Percentiles rank a stretch among this genome's conserved stretches.
phyloP scores from a whole-genome alignment of 164 flowering plant genomes.

The Kingdonia uniflora region DNA sequence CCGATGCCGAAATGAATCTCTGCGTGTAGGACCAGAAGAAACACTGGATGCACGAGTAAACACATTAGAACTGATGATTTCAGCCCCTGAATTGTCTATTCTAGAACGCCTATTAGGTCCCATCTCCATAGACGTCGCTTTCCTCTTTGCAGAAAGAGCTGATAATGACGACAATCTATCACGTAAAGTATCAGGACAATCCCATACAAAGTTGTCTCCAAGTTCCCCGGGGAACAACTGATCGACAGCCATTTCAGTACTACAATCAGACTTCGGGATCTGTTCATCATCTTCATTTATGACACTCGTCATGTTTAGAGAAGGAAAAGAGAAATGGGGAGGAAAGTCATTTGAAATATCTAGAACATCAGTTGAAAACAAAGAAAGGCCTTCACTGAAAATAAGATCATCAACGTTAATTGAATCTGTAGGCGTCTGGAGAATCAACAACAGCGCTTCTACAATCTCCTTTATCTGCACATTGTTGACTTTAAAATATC shows the following conservation, averaged over 20 bases:
- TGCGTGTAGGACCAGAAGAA: slow-evolving; percentile 59
- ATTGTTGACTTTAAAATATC: slow-evolving; percentile 1
- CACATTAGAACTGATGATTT: slow-evolving; percentile 29
- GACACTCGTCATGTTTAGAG: slow-evolving; percentile 8
- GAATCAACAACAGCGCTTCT: slow-evolving; percentile 35
- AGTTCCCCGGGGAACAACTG: slow-evolving; percentile 33
- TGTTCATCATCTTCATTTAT: slow-evolving; percentile 13
- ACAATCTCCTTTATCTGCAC: slow-evolving; percentile 45
- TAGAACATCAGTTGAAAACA: slow-evolving; percentile 15
- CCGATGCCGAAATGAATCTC: slow-evolving; percentile 87
- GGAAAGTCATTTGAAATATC: slow-evolving; percentile 25
- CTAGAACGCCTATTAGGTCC: slow-evolving; percentile 58
- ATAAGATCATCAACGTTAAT: slow-evolving; percentile 26
- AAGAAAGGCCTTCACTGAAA: slow-evolving; percentile 12
- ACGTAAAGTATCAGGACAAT: slow-evolving; percentile 89
- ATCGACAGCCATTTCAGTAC: slow-evolving; percentile 31
- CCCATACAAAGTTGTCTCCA: slow-evolving; percentile 70
- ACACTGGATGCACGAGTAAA: slow-evolving; percentile 45
- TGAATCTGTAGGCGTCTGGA: slow-evolving; percentile 37
- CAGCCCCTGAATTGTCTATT: slow-evolving; percentile 50
- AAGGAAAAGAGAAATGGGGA: slow-evolving; percentile 16
- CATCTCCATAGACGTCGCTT: slow-evolving; percentile 47
- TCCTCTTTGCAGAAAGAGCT: slow-evolving; percentile 45
- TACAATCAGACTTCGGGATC: slow-evolving; percentile 19
- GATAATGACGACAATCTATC: slow-evolving; percentile 52